Base-by-base conservation (phyloP, 129 eudicot genomes). In the Centaurea solstitialis region DNA sequence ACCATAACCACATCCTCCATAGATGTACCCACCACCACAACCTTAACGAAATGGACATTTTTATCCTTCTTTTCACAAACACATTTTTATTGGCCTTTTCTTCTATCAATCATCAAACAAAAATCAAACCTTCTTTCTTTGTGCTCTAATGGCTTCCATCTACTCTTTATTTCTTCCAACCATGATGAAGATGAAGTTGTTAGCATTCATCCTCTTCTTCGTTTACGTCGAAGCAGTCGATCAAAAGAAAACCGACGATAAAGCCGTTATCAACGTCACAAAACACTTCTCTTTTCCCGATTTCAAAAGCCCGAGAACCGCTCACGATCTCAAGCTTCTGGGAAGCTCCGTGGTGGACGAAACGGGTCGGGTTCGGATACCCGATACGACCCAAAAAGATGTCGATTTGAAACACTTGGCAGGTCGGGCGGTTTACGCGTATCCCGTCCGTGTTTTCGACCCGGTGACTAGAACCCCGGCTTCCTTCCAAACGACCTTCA, bases 381-480 rank as follows among this genome's bases (percentile, higher is more conserved):
- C 97, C 0, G 92, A 89, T 65, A 37, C 74, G 15, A 66, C 78
- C 33, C 76, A 43, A 5, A 71, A 24, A 24, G 37, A 50, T 21
- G 77, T 28, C 40, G 88, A 82, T 77, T 72, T 80, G 62, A 82
- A 74, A 47, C 89, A 81, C 67, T 81, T 83, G 37, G 97, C 93
- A 0, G 97, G 97, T 0, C 79, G 93, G 11, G 93, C 97, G 0
- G 76, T 91, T 28, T 87, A 85, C 39, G 81, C 92, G 4, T 86
- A 86, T 9, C 97, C 97, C 0, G 10, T 91, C 9, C 90, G 97
- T 35, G 77, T 91, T 23, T 86, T 85, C 50, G 93, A 89, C 84
- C 92, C 92, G 0, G 70, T 71, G 22, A 88, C 89, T 21, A 74
- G 74, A 66, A 75, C 87, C 20, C 97, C 93, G 8, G 97, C 92